Percentiles rank a stretch among this genome's conserved stretches.
These are phyloP conservation scores for Steccherinum ochraceum DNA, from an alignment of 768 basidiomycete genomes.

Conservation along the genomic window DNA sequence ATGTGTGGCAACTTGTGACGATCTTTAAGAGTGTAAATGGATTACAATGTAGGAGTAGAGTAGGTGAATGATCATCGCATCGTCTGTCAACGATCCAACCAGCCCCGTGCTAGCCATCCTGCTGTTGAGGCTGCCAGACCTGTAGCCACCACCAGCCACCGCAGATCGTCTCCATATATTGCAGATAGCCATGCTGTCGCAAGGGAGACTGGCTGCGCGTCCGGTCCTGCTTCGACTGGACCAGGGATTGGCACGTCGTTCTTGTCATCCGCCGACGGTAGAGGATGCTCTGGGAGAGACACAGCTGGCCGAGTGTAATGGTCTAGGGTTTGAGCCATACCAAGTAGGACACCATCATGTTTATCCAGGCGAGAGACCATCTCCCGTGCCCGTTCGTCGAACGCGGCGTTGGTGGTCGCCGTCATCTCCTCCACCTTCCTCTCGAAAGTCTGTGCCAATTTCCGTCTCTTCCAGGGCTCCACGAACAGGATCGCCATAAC, in stretches of 20 bases:
- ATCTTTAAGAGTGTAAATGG: no score
- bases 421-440: conserved; percentile 55
- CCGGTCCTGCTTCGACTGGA: background rate
- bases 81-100: background rate
- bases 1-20: no score
- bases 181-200: background rate
- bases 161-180: background rate
- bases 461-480: conserved; percentile 92
- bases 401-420: conserved; percentile 22
- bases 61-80: no score
- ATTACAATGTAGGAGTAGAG: no score
- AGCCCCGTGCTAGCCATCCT: background rate
- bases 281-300: conserved; percentile 11
- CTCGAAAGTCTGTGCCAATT: conserved; percentile 86
- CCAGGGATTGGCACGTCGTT: background rate
- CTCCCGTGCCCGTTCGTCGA: conserved; percentile 42
- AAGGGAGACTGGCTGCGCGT: background rate
- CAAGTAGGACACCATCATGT: conserved; percentile 34
- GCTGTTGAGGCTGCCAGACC: background rate
- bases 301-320: conserved; percentile 6
- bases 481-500: conserved; percentile 84
- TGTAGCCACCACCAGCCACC: background rate
- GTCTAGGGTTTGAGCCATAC: conserved; percentile 20
- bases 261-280: background rate
- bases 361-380: conserved; percentile 42